Base-by-base conservation (phyloP, 192 early-diverging fungal genomes). In the Coemansia sp. region DNA sequence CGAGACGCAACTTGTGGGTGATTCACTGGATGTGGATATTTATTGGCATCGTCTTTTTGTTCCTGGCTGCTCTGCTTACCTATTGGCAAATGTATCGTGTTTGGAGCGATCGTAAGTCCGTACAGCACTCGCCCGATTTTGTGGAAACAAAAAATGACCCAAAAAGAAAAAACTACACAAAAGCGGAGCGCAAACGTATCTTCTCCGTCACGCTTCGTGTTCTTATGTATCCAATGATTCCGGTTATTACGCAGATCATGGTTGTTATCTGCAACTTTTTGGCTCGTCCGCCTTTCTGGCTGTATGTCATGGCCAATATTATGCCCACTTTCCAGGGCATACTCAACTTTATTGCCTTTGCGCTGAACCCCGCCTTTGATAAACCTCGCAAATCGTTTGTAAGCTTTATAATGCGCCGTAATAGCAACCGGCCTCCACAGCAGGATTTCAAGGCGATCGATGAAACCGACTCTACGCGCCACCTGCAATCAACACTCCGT, bases 231-330 rank as follows among this genome's bases (percentile, higher is more conserved):
- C 50, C 55, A 8, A 11, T 58, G 21, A 55, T 67, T 11, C 71
- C 71, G 5, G 59, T 74, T 31, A 2, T 67, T 7, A 74, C 71
- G 19, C 71, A 74, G 31, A 51, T 55, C 20, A 66, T 64, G 71
- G 57, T 67, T 5, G 55, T 74, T 9, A 56, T 53, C 2, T 55
- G 63, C 28, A 74, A 74, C 49, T 63, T 65, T 55, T 16, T 55
- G 2, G 14, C 44, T 28, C 5, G 42, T 4, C 45, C 40, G 3
- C 71, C 71, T 11, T 62, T 63, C 50, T 74, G 71, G 71, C 47
- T 74, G 43, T 74, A 59, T 18, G 59, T 74, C 10, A 23, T 74
- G 51, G 71, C 71, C 33, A 67, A 57, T 44, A 60, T 74, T 55
- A 41, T 67, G 6, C 71, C 71, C 1, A 52, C 71, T 3, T 55